Base-by-base conservation (phyloP, 2,329 filamentous ascomycete species). In the Claviceps paspali region DNA sequence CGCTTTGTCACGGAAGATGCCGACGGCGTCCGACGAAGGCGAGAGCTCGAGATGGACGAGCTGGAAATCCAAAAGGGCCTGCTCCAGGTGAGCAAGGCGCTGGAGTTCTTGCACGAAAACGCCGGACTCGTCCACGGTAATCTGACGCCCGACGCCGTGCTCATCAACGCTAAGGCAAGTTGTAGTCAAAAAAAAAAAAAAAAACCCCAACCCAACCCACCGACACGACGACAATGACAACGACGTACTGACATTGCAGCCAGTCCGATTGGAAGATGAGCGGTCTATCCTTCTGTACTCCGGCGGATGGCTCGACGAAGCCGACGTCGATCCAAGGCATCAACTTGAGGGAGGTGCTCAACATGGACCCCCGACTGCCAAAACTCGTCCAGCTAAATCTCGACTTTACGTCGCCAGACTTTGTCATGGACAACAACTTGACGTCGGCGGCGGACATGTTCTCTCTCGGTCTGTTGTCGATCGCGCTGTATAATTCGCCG, bases 181-280 rank as follows among this genome's bases (percentile, higher is more conserved):
- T 56, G 46, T 30, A 6, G 21, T 17, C 12, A 10, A 9, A 17
- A 5, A 9, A 6, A 3, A 12, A 10, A 4, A 3, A 9, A 18
- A 29, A 29, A 9, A 17, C 6, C n/a, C n/a, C n/a, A n/a, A n/a
- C n/a, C n/a, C 19, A 32, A 22, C 30, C 12, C 19, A 4, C 18
- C 11, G 18, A 22, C 10, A 15, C 30, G 9, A 9, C 19, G 15
- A 7, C 26, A 21, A 17, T 22, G 6, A 10, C 11, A 29, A 6
- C 8, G 14, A 18, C 12, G 14, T 12, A 21, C 17, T 38, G 18
- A 38, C 23, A 18, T 12, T 2, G 3, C 21, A 12, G 18, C 43
- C 50, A 83, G 79, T 93, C 84, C 33, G 91, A 98, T 58, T 98
- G 91, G 91, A 98, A 98, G 57, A 83, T 98, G 43, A 88, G 86